Conservation (phyloP, 169 alveolate species). For the Plasmodium coatneyi region DNA sequence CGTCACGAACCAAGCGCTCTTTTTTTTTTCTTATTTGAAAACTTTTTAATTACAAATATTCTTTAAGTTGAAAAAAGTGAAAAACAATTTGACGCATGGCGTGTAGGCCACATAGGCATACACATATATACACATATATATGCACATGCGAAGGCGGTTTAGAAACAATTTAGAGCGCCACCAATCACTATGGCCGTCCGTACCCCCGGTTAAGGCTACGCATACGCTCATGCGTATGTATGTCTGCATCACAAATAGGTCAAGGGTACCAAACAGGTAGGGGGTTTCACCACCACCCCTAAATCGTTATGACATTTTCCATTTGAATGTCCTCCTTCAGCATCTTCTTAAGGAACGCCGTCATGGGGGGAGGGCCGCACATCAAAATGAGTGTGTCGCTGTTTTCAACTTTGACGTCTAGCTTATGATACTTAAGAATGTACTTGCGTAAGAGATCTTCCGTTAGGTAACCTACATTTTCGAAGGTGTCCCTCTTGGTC, state of each 20-base stretch:
- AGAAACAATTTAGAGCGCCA: neutral
- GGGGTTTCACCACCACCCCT: neutral
- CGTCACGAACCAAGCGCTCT: neutral
- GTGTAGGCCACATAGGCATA: neutral
- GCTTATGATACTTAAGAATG: slow-evolving; percentile 39
- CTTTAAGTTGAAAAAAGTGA: neutral
- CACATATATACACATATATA: neutral
- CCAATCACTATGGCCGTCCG: neutral
- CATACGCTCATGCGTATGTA: neutral
- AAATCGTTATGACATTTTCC: slow-evolving; percentile 52
- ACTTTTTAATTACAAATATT: neutral
- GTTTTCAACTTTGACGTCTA: neutral
- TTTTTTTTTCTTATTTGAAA: neutral
- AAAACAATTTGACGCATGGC: neutral
- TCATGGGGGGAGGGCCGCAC: slow-evolving; percentile 76
- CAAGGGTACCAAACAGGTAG: neutral
- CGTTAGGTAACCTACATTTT: slow-evolving; percentile 50
- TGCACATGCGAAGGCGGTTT: neutral
- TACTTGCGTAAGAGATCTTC: slow-evolving; percentile 41
- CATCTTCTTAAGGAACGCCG: slow-evolving; percentile 5
- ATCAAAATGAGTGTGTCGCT: slow-evolving; percentile 39
- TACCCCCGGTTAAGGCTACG: neutral
- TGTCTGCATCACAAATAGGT: neutral
- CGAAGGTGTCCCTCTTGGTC: neutral
- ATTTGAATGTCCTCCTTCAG: slow-evolving; percentile 29